phyloP scores from a whole-genome alignment of 106 monocot species.

The Apostasia shenzhenica region DNA sequence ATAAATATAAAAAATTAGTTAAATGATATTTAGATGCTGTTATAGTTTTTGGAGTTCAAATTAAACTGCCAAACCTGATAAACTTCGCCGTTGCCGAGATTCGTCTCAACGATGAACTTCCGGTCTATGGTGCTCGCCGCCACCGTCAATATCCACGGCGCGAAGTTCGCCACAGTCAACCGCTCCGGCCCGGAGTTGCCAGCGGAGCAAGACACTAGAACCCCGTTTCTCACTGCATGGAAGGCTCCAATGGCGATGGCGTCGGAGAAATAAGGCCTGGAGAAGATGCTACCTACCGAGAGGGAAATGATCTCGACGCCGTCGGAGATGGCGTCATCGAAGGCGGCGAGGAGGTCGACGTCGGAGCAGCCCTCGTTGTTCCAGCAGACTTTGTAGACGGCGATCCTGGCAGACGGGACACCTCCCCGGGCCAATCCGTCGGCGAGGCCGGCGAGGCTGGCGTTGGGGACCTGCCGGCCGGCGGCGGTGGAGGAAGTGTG shows the following conservation, averaged over 20 bases:
- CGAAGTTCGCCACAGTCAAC: conserved; percentile 11
- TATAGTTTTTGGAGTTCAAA: background rate
- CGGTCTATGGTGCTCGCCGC: conserved; percentile 35
- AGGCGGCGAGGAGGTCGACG: conserved; percentile 33
- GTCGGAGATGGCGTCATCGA: conserved; percentile 46
- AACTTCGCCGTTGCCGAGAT: conserved; percentile 9
- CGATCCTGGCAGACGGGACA: conserved; percentile 28
- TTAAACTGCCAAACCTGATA: conserved; percentile 10
- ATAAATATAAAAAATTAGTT: no score
- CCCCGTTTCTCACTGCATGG: conserved; percentile 29
- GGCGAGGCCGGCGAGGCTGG: conserved; percentile 32
- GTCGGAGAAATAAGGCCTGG: conserved; percentile 22
- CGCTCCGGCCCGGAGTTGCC: conserved; percentile 24
- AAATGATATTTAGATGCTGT: no score
- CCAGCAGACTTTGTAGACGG: conserved; percentile 60
- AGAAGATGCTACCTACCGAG: conserved; percentile 22
- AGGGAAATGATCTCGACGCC: conserved; percentile 50
- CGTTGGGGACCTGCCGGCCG: conserved; percentile 17
- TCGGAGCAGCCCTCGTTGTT: conserved; percentile 16
- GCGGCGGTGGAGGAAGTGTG: conserved; percentile 60
- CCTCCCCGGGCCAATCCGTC: conserved; percentile 40
- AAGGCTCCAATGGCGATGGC: conserved; percentile 44
- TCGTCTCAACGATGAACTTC: background rate
- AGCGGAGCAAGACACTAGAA: conserved; percentile 15
- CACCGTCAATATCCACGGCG: conserved; percentile 35